phyloP scores from a whole-genome alignment of 768 basidiomycete species.

The Coprinopsis strossmayeri region DNA sequence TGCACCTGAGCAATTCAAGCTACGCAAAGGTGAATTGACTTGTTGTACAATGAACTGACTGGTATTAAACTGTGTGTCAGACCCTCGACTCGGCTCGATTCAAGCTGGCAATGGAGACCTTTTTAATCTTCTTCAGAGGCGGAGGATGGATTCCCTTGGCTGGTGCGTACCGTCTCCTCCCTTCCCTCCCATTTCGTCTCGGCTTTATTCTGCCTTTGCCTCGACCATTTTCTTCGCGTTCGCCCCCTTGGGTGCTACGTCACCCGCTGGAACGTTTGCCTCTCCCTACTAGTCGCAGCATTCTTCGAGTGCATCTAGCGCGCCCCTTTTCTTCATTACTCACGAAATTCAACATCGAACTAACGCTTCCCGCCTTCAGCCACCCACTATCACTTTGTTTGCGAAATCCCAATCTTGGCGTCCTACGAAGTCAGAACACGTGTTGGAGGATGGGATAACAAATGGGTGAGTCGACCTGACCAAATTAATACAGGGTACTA shows the following conservation, averaged over 20 bases:
- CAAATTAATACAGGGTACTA: background rate
- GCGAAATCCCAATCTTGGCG: constrained; percentile 61
- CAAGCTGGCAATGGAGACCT: constrained; percentile 39
- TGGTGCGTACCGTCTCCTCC: constrained; percentile 31
- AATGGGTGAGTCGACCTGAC: constrained; percentile 75
- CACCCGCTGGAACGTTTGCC: background rate
- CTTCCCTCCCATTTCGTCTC: background rate
- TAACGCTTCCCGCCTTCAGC: constrained; percentile 26
- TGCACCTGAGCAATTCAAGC: constrained; percentile 75
- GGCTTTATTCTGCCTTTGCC: background rate
- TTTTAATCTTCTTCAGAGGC: constrained; percentile 49
- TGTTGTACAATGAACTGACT: background rate
- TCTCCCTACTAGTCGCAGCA: no score
- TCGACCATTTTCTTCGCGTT: background rate
- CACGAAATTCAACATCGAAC: background rate
- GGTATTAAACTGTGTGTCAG: constrained; percentile 16
- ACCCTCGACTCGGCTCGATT: constrained; percentile 44
- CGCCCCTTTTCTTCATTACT: no score
- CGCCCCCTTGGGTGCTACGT: background rate
- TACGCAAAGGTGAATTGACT: constrained; percentile 56
- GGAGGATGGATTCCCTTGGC: constrained; percentile 61
- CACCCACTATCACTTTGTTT: constrained; percentile 62
- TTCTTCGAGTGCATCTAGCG: no score
- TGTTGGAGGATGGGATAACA: constrained; percentile 64
- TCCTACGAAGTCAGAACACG: constrained; percentile 54